phyloP scores from a whole-genome alignment of 306 rosid genomes.

The Luffa acutangula region DNA sequence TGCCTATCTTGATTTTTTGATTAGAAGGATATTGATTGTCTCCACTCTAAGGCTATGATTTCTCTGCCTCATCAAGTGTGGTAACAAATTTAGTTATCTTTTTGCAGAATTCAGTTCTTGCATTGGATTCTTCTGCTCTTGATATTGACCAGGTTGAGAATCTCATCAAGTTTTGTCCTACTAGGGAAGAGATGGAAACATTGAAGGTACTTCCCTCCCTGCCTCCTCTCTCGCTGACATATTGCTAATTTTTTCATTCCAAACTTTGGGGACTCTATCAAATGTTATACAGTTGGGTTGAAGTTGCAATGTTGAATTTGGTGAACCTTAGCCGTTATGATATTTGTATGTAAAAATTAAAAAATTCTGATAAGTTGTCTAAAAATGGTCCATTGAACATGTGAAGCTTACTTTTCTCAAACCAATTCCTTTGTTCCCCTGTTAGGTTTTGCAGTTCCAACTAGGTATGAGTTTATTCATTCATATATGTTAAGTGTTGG shows the following conservation, averaged over 20 bases:
- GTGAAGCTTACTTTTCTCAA: not conserved
- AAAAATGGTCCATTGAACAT: not conserved
- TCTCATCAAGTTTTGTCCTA: slow-evolving; percentile 92
- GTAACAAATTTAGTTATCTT: not conserved
- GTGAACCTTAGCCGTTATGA: not conserved
- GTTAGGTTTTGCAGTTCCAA: not conserved
- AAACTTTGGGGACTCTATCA: not conserved
- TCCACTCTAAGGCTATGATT: not conserved
- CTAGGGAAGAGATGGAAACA: slow-evolving; percentile 92
- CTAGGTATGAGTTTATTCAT: not conserved
- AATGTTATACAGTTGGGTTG: not conserved
- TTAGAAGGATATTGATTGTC: not conserved
- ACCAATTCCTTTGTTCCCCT: not conserved
- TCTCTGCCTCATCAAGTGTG: not conserved
- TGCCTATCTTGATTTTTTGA: not conserved
- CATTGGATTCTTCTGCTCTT: slow-evolving; percentile 48
- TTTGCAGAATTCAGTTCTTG: slow-evolving; percentile 46
- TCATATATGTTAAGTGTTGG: not conserved
- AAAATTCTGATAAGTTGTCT: not conserved
- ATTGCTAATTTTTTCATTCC: not conserved
- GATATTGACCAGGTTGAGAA: slow-evolving; percentile 90
- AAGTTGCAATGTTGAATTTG: not conserved
- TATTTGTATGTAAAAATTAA: not conserved
- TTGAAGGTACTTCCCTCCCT: slow-evolving; percentile 42
- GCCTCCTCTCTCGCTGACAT: not conserved